These are phyloP conservation scores for Crithidia expoeki DNA, from an alignment of 208 protist genomes.

Conservation along the genomic window DNA sequence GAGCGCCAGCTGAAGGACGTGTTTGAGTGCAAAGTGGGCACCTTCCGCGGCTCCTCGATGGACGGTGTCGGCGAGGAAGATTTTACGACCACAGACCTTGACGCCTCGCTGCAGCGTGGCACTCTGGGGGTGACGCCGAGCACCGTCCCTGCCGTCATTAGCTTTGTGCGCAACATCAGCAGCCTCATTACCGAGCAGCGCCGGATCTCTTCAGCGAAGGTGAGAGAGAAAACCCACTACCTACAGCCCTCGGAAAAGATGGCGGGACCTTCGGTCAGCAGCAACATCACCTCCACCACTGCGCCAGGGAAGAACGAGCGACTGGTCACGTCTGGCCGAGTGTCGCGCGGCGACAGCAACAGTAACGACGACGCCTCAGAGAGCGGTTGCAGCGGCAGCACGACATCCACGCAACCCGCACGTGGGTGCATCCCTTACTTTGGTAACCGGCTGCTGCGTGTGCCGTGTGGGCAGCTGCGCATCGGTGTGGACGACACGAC, in stretches of 20 bases:
- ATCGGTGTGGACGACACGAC: slow-evolving; percentile 62
- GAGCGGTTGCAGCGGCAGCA: slow-evolving; percentile 4
- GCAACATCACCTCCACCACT: background rate
- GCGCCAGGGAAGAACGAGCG: background rate
- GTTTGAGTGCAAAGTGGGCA: slow-evolving; percentile 68
- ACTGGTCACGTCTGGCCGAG: background rate
- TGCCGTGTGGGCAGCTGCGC: slow-evolving; percentile 76
- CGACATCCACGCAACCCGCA: slow-evolving; percentile 14
- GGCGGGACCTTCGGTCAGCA: background rate
- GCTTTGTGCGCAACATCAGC: slow-evolving; percentile 59
- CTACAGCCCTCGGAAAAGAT: background rate
- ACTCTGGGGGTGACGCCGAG: slow-evolving; percentile 79
- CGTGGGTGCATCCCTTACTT: slow-evolving; percentile 61
- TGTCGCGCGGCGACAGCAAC: background rate
- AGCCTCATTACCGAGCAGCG: slow-evolving; percentile 59
- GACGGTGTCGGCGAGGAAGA: slow-evolving; percentile 73
- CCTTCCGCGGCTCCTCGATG: slow-evolving; percentile 58
- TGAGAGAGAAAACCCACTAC: slow-evolving; percentile 26
- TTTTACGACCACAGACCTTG: slow-evolving; percentile 54
- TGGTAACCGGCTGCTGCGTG: slow-evolving; percentile 56
- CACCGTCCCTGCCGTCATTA: slow-evolving; percentile 71
- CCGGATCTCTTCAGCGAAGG: slow-evolving; percentile 34
- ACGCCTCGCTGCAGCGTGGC: slow-evolving; percentile 43
- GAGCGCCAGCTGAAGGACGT: slow-evolving; percentile 89
- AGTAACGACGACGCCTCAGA: background rate